Conservation (phyloP, 2,329 filamentous ascomycete species). For the Aspergillus sp. region DNA sequence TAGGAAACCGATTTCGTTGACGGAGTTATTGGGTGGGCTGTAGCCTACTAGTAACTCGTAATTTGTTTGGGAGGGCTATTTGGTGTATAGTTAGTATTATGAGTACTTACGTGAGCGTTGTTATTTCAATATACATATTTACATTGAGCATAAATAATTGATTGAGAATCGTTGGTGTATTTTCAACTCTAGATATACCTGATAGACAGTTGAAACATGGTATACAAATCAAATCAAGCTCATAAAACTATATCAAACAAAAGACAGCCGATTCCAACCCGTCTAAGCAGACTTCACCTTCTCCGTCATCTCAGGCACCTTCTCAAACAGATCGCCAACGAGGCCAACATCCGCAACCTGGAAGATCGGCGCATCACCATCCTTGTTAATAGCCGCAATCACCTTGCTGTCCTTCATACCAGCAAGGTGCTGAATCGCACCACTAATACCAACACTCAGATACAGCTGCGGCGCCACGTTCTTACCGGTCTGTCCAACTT, state of each 20-base stretch:
- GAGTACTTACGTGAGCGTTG: background rate
- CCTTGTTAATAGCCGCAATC: constrained; percentile 98
- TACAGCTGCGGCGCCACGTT: constrained; percentile 96
- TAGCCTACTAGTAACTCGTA: constrained; percentile 8
- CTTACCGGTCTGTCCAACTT: constrained; percentile 98
- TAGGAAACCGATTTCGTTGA: constrained; percentile 77
- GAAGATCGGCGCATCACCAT: constrained; percentile 95
- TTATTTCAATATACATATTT: background rate
- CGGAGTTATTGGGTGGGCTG: constrained; percentile 66
- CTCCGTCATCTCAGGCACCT: constrained; percentile 92
- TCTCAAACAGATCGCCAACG: constrained; percentile 93
- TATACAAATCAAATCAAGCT: constrained; percentile 9
- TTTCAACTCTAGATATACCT: background rate
- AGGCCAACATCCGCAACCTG: constrained; percentile 95
- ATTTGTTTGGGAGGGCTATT: background rate
- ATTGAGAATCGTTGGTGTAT: background rate
- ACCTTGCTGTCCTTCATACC: constrained; percentile 99
- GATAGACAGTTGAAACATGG: background rate
- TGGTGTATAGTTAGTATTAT: background rate
- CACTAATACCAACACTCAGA: constrained; percentile 91
- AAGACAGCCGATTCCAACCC: background rate
- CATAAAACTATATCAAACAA: constrained; percentile 1
- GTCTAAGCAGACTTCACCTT: constrained; percentile 66
- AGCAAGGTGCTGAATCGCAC: constrained; percentile 95
- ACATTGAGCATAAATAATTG: background rate